A percentile compares a stretch with the other conserved stretches of the same genome.
Conservation (phyloP, 768 basidiomycete species). For the Lepiota venenata region DNA sequence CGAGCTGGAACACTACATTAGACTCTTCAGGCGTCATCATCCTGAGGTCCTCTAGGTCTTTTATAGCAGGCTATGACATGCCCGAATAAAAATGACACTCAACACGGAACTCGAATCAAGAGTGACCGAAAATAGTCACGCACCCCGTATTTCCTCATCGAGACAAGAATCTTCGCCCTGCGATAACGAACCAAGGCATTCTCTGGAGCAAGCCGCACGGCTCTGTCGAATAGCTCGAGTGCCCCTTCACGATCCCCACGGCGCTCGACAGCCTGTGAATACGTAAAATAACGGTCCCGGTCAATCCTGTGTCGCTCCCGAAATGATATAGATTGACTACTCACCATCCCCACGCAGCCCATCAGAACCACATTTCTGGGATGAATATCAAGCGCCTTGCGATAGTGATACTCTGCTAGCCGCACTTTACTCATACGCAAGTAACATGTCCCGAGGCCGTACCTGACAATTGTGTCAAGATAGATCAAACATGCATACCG, state of each 20-base stretch:
- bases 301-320: conserved; percentile 20
- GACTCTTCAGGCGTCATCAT: conserved; percentile 91
- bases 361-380: conserved; percentile 93
- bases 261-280: conserved; percentile 79
- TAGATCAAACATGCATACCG: conserved; percentile 8
- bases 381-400: conserved; percentile 89
- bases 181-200: conserved; percentile 95
- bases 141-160: conserved; percentile 80
- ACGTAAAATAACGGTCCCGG: conserved; percentile 22
- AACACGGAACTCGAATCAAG: background rate
- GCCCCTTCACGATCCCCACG: conserved; percentile 76
- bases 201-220: conserved; percentile 74
- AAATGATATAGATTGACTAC: conserved; percentile 32
- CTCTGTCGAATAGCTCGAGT: conserved; percentile 76
- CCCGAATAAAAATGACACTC: conserved; percentile 18
- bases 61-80: conserved; percentile 62
- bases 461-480: conserved; percentile 53
- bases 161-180: conserved; percentile 86
- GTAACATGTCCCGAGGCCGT: conserved; percentile 97
- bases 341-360: conserved; percentile 94
- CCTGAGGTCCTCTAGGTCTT: conserved; percentile 77
- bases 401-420: conserved; percentile 95
- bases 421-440: conserved; percentile 90
- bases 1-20: conserved; percentile 95
- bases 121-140: conserved; percentile 27